A percentile compares a stretch with the other conserved stretches of the same genome.
Conservation (phyloP, 768 basidiomycete species). For the Boletus tomentosulus region DNA sequence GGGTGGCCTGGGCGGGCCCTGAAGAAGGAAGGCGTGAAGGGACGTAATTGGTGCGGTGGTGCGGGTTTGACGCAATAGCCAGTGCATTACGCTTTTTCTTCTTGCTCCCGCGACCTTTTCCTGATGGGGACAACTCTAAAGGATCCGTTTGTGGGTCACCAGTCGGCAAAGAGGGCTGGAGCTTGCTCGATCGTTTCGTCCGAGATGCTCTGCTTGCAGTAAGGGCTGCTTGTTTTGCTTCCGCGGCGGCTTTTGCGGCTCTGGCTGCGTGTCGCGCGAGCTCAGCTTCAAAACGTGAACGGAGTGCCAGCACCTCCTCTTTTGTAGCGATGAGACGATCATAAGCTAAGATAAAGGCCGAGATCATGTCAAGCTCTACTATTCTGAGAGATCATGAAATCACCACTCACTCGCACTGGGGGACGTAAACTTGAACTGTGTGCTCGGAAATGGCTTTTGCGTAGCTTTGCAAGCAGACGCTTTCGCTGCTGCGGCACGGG, state of each 20-base stretch:
- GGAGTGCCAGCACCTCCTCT: constrained; percentile 62
- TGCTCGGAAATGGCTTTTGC: constrained; percentile 39
- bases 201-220: constrained; percentile 33
- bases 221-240: constrained; percentile 49
- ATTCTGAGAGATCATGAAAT: constrained; percentile 20
- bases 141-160: constrained; percentile 37
- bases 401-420: constrained; percentile 67
- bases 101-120: constrained; percentile 43
- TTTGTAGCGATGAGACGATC: constrained; percentile 67
- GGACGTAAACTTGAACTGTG: constrained; percentile 59
- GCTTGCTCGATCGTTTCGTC: constrained; percentile 37
- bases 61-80: constrained; percentile 92
- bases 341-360: constrained; percentile 48
- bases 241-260: constrained; percentile 43
- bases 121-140: constrained; percentile 34
- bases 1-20: constrained; percentile 37
- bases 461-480: constrained; percentile 4
- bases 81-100: constrained; percentile 93
- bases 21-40: constrained; percentile 72
- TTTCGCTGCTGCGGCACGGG: constrained; percentile 37
- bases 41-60: constrained; percentile 92
- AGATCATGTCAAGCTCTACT: constrained; percentile 24
- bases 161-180: constrained; percentile 30
- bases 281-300: constrained; percentile 69
- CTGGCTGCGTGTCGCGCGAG: constrained; percentile 65